Conservation (phyloP, 306 rosid genomes). For the Biancaea sappan region DNA sequence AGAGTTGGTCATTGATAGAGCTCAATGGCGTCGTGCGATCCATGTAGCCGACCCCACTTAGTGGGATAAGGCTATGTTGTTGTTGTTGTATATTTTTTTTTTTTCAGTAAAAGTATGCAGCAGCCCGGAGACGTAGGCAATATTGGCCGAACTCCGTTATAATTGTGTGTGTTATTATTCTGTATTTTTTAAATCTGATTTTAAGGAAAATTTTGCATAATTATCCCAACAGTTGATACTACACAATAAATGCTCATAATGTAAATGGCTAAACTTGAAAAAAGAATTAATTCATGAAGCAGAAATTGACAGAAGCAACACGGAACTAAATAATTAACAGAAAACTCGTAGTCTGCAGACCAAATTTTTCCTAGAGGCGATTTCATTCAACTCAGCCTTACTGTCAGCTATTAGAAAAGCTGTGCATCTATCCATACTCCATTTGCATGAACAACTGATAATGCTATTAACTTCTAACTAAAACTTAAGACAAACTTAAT, state of each 20-base stretch:
- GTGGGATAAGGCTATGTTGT: too few species aligned
- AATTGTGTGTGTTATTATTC: too few species aligned
- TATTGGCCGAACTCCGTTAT: too few species aligned
- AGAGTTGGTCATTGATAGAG: too few species aligned
- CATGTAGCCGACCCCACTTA: too few species aligned
- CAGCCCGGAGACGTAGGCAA: too few species aligned
- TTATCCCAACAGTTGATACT: not conserved
- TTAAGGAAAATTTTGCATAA: too few species aligned
- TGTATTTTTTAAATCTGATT: too few species aligned
- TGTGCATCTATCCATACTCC: not conserved
- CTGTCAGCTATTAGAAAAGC: not conserved
- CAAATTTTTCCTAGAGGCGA: not conserved
- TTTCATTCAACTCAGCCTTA: not conserved
- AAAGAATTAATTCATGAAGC: not conserved
- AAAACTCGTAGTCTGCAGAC: not conserved
- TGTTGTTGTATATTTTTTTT: too few species aligned
- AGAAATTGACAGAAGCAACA: not conserved
- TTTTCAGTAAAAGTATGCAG: too few species aligned
- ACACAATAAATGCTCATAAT: not conserved
- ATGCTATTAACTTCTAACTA: not conserved
- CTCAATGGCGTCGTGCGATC: too few species aligned
- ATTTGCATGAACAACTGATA: not conserved
- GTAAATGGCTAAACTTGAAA: not conserved
- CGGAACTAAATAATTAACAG: not conserved
- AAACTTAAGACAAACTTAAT: not conserved